Conservation (phyloP, 2,329 filamentous ascomycete species). For the Emmonsia crescens region DNA sequence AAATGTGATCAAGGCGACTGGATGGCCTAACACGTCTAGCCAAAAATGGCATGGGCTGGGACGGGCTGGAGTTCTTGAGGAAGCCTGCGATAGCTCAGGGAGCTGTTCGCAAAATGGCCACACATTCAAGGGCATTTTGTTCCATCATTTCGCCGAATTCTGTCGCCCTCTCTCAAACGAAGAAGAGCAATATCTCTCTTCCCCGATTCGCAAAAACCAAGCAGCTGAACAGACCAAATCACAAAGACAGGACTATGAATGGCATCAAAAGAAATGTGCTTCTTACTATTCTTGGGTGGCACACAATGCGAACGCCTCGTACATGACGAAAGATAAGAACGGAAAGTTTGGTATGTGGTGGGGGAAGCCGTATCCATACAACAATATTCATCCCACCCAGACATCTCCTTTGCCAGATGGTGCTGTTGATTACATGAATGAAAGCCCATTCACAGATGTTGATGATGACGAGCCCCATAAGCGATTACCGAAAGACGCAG, state of each 20-base stretch:
- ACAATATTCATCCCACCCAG: constrained; percentile 8
- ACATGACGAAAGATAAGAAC: constrained; percentile 53
- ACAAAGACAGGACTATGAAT: constrained; percentile 33
- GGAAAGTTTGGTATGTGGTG: constrained; percentile 85
- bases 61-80: constrained; percentile 69
- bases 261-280: constrained; percentile 52
- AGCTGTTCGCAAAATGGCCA: constrained; percentile 74
- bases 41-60: constrained; percentile 63
- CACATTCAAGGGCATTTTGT: constrained; percentile 91
- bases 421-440: constrained; percentile 41
- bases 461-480: background rate
- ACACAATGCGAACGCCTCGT: constrained; percentile 65
- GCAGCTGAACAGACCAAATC: constrained; percentile 31
- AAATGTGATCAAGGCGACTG: constrained; percentile 65
- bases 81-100: constrained; percentile 64
- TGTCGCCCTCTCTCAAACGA: constrained; percentile 54
- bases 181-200: constrained; percentile 35
- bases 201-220: constrained; percentile 20
- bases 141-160: constrained; percentile 74
- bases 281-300: constrained; percentile 64
- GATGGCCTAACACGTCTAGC: constrained; percentile 46
- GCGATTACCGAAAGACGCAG: background rate
- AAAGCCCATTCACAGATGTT: constrained; percentile 14
- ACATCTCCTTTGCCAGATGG: constrained; percentile 28
- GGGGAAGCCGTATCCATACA: constrained; percentile 38